Evolutionary conservation across 257 asterid species (phyloP).

Genomic region (Haberlea rhodopensis): DNA sequence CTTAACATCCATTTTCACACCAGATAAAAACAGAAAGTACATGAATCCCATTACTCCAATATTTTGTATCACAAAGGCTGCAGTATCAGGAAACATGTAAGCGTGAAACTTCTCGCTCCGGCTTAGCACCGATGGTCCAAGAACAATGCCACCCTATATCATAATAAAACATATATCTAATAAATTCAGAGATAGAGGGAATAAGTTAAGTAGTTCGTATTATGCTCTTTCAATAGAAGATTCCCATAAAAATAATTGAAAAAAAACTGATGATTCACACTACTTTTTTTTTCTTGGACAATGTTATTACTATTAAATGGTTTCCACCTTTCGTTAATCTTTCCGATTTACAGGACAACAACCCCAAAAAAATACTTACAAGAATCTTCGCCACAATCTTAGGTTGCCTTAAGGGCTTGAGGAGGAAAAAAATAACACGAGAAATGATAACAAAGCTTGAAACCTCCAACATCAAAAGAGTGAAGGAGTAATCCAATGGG

Average conservation of each 20-base stretch:
- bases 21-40: constrained; percentile 72
- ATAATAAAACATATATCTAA: constrained; percentile 1
- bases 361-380: constrained; percentile 42
- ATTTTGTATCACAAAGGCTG: constrained; percentile 39
- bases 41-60: constrained; percentile 66
- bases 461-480: constrained; percentile 47
- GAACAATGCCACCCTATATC: constrained; percentile 65
- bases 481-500: constrained; percentile 57
- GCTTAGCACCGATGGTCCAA: constrained; percentile 70
- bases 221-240: neutral
- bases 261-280: no score
- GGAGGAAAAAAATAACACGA: constrained; percentile 42
- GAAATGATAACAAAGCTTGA: constrained; percentile 36
- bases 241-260: neutral
- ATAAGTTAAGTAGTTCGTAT: neutral
- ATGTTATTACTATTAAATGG: no score
- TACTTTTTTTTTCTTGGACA: no score
- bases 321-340: no score
- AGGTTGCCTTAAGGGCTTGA: constrained; percentile 79
- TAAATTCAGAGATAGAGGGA: neutral
- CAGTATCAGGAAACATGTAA: constrained; percentile 46
- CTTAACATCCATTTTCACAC: constrained; percentile 55
- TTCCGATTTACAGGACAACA: no score
- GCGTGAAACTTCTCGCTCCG: constrained; percentile 39
- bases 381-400: constrained; percentile 58